A percentile compares a stretch with the other conserved stretches of the same genome.
Conservation (phyloP, 108 stramenopile genomes). For the Cyclotella choctawhatcheeana region DNA sequence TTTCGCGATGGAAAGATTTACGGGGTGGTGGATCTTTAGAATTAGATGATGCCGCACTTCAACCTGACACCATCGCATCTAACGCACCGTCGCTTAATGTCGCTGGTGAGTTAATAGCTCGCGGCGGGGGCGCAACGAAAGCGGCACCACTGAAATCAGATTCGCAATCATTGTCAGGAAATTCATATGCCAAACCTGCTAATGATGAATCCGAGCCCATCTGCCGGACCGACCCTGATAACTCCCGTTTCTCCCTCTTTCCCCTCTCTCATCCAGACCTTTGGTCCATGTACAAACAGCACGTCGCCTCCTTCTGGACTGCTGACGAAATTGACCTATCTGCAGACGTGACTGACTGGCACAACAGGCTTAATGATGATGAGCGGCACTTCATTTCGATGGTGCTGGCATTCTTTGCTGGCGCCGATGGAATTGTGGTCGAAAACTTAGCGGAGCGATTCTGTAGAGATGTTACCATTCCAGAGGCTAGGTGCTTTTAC, state of each 20-base stretch:
- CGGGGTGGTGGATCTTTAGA: slow-evolving; percentile 28
- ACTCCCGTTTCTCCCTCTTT: slow-evolving; percentile 90
- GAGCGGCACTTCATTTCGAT: slow-evolving; percentile 98
- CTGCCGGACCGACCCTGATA: slow-evolving; percentile 75
- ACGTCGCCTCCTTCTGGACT: slow-evolving; percentile 99
- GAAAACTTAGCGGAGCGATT: slow-evolving; percentile 99
- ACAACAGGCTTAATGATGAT: slow-evolving; percentile 82
- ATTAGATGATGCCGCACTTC: slow-evolving; percentile 2
- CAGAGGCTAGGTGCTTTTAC: slow-evolving; percentile 99
- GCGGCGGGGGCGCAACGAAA: slow-evolving; percentile 13
- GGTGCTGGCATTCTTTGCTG: slow-evolving; percentile 99
- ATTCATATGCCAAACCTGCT: background rate
- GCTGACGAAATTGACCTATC: slow-evolving; percentile 99
- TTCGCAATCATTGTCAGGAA: background rate
- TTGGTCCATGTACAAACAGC: slow-evolving; percentile 99
- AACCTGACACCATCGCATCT: background rate
- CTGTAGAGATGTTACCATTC: slow-evolving; percentile 92
- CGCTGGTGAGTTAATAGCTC: slow-evolving; percentile 6
- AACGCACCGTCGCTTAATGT: background rate
- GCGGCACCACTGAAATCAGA: background rate
- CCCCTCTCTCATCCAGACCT: slow-evolving; percentile 90
- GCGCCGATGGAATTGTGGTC: slow-evolving; percentile 99
- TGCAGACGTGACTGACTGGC: slow-evolving; percentile 97
- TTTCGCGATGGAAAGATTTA: slow-evolving; percentile 21
- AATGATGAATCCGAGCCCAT: slow-evolving; percentile 49